These are phyloP conservation scores for Neurospora crassa DNA, from an alignment of 2,329 filamentous ascomycete species.

Conservation along the genomic window DNA sequence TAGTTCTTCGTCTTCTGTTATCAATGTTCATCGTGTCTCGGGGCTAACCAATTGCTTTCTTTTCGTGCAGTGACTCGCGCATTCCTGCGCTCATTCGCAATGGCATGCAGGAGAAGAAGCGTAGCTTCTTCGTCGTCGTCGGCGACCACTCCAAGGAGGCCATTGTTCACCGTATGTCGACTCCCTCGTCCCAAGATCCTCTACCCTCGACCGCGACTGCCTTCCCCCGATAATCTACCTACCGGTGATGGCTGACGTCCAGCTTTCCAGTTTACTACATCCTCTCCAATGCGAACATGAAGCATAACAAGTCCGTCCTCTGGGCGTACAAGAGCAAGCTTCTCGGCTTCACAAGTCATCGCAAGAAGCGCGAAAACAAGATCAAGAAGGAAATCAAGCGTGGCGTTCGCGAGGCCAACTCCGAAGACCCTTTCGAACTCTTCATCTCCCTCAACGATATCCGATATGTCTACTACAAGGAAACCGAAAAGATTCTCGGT, in stretches of 20 bases:
- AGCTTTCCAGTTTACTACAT: slow-evolving; percentile 59
- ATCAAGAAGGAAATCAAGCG: slow-evolving; percentile 98
- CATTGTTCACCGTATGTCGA: slow-evolving; percentile 59
- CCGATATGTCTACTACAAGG: slow-evolving; percentile 98
- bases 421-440: slow-evolving; percentile 91
- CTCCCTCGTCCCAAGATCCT: neutral
- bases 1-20: slow-evolving; percentile 4
- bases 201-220: neutral
- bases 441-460: slow-evolving; percentile 96
- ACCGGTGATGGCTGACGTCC: neutral
- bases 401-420: slow-evolving; percentile 84
- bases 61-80: slow-evolving; percentile 60
- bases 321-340: slow-evolving; percentile 99
- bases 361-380: slow-evolving; percentile 95
- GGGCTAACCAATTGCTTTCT: slow-evolving; percentile 1
- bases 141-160: slow-evolving; percentile 92
- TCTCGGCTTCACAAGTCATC: slow-evolving; percentile 79
- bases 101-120: slow-evolving; percentile 89
- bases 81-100: slow-evolving; percentile 87
- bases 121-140: slow-evolving; percentile 95
- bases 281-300: slow-evolving; percentile 79
- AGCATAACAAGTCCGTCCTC: slow-evolving; percentile 90
- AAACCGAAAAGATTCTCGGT: slow-evolving; percentile 96
- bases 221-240: slow-evolving; percentile 24
- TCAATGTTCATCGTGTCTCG: neutral